These are phyloP conservation scores for Collybia sp. DNA, from an alignment of 768 basidiomycete species.

Conservation along the genomic window DNA sequence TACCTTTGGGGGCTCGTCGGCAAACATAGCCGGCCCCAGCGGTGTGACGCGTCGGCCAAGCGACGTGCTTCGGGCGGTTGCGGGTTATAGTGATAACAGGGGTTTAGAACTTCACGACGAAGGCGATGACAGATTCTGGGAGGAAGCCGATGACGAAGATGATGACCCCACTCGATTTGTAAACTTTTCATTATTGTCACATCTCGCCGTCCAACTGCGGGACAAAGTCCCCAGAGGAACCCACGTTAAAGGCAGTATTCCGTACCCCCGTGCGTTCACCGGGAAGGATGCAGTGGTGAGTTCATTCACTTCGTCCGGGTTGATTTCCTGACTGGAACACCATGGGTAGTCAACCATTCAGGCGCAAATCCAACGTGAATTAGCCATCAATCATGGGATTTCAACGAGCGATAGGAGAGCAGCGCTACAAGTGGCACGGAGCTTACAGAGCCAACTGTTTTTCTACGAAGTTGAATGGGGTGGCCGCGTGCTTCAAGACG, in stretches of 20 bases:
- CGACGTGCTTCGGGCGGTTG: conserved; percentile 20
- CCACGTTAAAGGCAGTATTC: conserved; percentile 93
- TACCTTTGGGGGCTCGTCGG: neutral
- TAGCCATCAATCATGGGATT: conserved; percentile 61
- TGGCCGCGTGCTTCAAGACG: conserved; percentile 74
- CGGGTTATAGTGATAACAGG: conserved; percentile 24
- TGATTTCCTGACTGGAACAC: conserved; percentile 1
- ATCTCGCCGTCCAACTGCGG: conserved; percentile 82
- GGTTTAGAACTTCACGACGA: conserved; percentile 39
- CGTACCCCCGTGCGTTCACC: conserved; percentile 88
- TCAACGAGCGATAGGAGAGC: conserved; percentile 71
- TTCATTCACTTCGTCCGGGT: conserved; percentile 11
- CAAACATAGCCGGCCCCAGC: conserved; percentile 15
- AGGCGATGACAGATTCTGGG: conserved; percentile 43
- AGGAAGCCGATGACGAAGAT: conserved; percentile 57
- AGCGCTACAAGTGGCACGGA: conserved; percentile 83
- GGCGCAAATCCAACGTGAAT: conserved; percentile 73
- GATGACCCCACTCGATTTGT: conserved; percentile 77
- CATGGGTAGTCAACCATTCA: conserved; percentile 76
- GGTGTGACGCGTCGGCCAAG: conserved; percentile 18
- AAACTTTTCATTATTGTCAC: conserved; percentile 80
- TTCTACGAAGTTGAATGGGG: conserved; percentile 99
- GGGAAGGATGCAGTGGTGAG: conserved; percentile 90
- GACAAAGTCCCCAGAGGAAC: conserved; percentile 86
- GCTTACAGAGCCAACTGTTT: conserved; percentile 87